Evolutionary conservation across 2,329 filamentous ascomycete genomes (phyloP), one percentile per base, ranked within the genome.

Genomic region (Colletotrichum sp.): DNA sequence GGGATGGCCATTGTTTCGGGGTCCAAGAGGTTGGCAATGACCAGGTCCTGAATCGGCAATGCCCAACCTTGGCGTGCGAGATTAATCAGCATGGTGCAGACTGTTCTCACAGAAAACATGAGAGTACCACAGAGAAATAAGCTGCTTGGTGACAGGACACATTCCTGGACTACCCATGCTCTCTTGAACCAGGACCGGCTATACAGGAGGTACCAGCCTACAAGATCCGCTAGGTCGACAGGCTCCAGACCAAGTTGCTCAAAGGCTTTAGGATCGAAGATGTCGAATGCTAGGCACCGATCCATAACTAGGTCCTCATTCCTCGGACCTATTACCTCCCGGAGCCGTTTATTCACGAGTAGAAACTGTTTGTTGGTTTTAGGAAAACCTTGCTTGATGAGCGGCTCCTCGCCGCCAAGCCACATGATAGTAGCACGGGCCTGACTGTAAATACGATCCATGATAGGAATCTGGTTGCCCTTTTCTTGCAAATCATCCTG

Each of bases 201-300:
- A 10, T 0, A 1, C 0, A 44, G 18, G 39, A 44, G 39, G 39
- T n/a, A 44, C 39, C 39, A 44, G 39, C 39, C 39, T 3, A 44
- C 5, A 44, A 44, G 39, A 0, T 44, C 39, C 0, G 0, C 1
- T 3, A n/a, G 18, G 0, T 44, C 39, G 18, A 44, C 5, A 44
- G 39, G 39, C 39, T 44, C 39, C 39, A 44, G 0, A 44, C 39
- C 18, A 44, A 44, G 39, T 2, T 0, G 0, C 18, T 44, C 39
- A 44, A 3, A 44, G 39, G 39, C 39, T 0, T 44, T 6, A 10
- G 39, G 39, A 0, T 44, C 39, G 9, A 0, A 44, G 1, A 44
- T 44, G 39, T 44, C 18, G 0, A 44, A 44, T 10, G 0, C 0
- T 44, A 0, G 18, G 0, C 0, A 44, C 39, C 39, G 3, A 2